These are phyloP conservation scores for Pseudocercospora eumusae DNA, from an alignment of 2,329 filamentous ascomycete species.

Conservation along the genomic window DNA sequence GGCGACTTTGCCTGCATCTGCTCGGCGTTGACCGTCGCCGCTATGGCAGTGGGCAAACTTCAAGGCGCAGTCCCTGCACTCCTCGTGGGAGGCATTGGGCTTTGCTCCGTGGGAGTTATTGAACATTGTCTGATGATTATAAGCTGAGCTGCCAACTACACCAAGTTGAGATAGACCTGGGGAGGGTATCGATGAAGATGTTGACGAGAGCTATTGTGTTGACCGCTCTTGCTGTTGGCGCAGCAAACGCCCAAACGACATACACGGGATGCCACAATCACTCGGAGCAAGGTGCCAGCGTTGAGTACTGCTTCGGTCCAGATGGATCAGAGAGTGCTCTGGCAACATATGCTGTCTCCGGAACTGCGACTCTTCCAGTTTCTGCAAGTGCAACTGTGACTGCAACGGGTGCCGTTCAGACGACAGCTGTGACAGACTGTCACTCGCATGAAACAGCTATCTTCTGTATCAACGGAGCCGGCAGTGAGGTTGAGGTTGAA, in stretches of 20 bases:
- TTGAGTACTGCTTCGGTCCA: constrained; percentile 26
- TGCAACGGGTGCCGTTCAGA: constrained; percentile 16
- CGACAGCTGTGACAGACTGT: constrained; percentile 21
- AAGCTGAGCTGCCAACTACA: background rate
- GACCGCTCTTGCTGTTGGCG: constrained; percentile 6
- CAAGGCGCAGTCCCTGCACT: background rate
- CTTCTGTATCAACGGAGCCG: constrained; percentile 47
- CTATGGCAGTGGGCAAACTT: background rate
- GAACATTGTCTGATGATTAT: background rate
- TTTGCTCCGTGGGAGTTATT: background rate
- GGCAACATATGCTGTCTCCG: constrained; percentile 20
- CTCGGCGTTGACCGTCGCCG: constrained; percentile 1
- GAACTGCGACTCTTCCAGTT: constrained; percentile 15
- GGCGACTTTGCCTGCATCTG: background rate
- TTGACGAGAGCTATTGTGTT: constrained; percentile 13
- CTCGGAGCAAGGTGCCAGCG: constrained; percentile 15
- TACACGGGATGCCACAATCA: constrained; percentile 28
- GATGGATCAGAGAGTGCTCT: constrained; percentile 23
- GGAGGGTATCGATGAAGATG: constrained; percentile 18
- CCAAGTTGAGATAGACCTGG: background rate
- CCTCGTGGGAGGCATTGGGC: background rate
- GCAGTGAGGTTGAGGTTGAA: constrained; percentile 54
- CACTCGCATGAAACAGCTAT: constrained; percentile 16
- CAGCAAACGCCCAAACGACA: constrained; percentile 24
- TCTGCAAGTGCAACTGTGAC: constrained; percentile 19